Evolutionary conservation across 257 asterid species (phyloP), one percentile per base, ranked within the genome.

Genomic region (Rubia yunnanensis): DNA sequence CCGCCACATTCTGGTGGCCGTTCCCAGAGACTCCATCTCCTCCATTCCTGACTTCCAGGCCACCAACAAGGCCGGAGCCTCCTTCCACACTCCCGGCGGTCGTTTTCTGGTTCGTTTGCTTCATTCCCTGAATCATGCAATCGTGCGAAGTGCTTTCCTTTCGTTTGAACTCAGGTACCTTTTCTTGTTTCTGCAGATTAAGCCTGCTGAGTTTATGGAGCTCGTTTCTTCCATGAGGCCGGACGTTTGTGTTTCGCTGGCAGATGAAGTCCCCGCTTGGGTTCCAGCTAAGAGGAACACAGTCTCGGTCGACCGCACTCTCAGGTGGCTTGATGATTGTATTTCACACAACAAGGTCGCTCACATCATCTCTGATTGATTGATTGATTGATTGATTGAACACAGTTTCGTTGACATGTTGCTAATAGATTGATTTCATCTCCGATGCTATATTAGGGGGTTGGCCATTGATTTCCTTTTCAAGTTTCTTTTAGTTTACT

Each of bases 221-320:
- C 70, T 92, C 87, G 74, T 92, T 70, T 80, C 84, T 49, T 73
- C 89, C 31, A 77, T 89, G 97, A 89, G 76, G 73, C 99, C 99
- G 38, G 81, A 89, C 77, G 69, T 89, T 60, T 92, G 95, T 91
- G 84, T 80, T 52, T 77, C 95, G 11, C 75, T 92, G 82, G 84
- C 97, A 2, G 99, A 92, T 68, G 99, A 92, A 80, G 99, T 87
- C 64, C 99, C 99, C 71, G 87, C 86, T 70, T 92, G 95, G 96
- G 95, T 85, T 73, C 81, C 97, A 35, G 83, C 74, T 63, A 92
- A 92, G 84, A 86, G 97, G 76, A 87, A 84, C 78, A 82, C 60
- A 74, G 30, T 78, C 56, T 89, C 99, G 1, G 87, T 92, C 65
- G 95, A 85, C 24, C 96, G 99, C 9, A 86, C 94, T n/a, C 2